Conservation (phyloP, 2,329 filamentous ascomycete species). For the Apiospora malaysiana region DNA sequence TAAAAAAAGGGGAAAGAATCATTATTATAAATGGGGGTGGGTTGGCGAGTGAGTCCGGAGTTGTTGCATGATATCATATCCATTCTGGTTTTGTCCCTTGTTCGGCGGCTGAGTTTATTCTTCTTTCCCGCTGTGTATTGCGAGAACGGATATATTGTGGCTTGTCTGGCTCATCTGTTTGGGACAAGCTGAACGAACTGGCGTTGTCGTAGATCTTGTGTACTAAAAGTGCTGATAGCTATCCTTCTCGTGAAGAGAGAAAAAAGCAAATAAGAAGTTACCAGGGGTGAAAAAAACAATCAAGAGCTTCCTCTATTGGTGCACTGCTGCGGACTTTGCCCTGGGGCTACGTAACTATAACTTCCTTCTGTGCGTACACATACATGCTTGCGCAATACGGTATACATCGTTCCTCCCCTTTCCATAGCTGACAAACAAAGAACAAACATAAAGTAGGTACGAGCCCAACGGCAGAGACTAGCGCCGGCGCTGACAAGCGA, state of each 20-base stretch:
- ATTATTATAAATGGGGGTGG: conserved; percentile 12
- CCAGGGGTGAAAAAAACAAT: neutral
- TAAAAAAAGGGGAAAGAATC: neutral
- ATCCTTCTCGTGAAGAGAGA: neutral
- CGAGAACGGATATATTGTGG: neutral
- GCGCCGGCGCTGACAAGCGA: conserved; percentile 1
- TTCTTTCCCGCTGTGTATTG: neutral
- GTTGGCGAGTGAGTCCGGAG: conserved; percentile 16
- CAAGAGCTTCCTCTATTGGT: neutral
- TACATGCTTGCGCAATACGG: neutral
- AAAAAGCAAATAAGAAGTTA: too few species aligned
- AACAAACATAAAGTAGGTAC: too few species aligned
- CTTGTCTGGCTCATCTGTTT: neutral
- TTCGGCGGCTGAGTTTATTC: neutral
- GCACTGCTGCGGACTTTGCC: neutral
- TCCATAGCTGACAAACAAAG: neutral
- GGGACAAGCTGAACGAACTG: neutral
- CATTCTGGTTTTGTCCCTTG: neutral
- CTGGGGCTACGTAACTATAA: neutral
- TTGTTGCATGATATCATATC: conserved; percentile 23
- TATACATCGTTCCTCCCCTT: neutral
- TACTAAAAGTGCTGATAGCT: neutral
- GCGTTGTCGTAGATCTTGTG: neutral
- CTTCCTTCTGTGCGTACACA: neutral
- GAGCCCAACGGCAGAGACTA: neutral